phyloP scores from a whole-genome alignment of 2,329 filamentous ascomycete genomes.

The Colletotrichum chlorophyti region DNA sequence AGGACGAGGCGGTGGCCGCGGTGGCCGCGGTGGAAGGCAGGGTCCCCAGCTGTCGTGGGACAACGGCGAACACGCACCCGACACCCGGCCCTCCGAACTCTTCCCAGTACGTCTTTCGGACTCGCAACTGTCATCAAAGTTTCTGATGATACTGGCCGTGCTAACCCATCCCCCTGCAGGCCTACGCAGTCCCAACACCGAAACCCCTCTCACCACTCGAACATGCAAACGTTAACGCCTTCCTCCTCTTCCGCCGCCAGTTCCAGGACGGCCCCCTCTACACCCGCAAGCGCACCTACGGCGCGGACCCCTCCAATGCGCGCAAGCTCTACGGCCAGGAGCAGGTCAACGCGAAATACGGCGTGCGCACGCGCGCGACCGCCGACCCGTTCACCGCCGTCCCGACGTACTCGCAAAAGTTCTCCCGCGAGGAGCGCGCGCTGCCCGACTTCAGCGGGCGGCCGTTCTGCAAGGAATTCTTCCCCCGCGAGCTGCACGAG shows the following conservation, averaged over 20 bases:
- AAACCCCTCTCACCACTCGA: constrained; percentile 52
- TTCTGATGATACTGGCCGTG: background rate
- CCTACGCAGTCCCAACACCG: constrained; percentile 56
- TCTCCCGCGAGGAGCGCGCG: constrained; percentile 56
- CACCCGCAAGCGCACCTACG: constrained; percentile 52
- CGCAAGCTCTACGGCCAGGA: constrained; percentile 60
- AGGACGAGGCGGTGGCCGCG: constrained; percentile 57
- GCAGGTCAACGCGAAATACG: constrained; percentile 65
- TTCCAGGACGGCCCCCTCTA: constrained; percentile 62
- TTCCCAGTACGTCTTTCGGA: constrained; percentile 59
- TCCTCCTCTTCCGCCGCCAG: constrained; percentile 63
- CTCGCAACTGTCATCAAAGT: too few species aligned
- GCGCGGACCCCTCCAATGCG: constrained; percentile 45
- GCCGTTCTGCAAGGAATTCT: constrained; percentile 59
- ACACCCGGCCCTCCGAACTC: constrained; percentile 63
- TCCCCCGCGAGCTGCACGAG: constrained; percentile 61
- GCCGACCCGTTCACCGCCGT: constrained; percentile 65
- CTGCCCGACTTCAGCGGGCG: constrained; percentile 60
- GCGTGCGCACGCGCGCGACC: constrained; percentile 59
- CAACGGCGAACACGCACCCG: constrained; percentile 55
- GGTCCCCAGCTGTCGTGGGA: constrained; percentile 59
- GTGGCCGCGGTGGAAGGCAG: constrained; percentile 55
- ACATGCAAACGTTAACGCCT: constrained; percentile 54
- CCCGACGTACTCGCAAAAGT: constrained; percentile 64
- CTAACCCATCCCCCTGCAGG: constrained; percentile 39